A percentile compares a stretch with the other conserved stretches of the same genome.
Conservation (phyloP, 805 yeast genomes). For the Candida easanensis region DNA sequence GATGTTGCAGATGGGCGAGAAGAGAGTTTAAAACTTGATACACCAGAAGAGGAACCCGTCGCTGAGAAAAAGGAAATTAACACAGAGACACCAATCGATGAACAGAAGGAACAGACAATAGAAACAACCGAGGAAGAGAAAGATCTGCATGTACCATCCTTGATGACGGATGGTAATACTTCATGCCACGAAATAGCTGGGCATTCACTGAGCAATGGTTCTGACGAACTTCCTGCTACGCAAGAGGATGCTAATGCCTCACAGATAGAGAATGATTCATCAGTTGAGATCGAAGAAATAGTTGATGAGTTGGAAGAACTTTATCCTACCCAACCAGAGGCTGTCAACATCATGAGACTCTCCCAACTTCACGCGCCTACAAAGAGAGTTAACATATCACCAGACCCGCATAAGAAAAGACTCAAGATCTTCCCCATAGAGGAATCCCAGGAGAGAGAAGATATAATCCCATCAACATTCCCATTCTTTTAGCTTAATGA, state of each 20-base stretch:
- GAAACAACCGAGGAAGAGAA: not conserved
- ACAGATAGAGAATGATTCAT: slow-evolving; percentile 5
- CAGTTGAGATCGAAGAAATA: slow-evolving; percentile 19
- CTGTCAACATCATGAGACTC: slow-evolving; percentile 16
- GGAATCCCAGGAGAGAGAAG: not conserved
- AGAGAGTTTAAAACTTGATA: not conserved
- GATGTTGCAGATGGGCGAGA: not conserved
- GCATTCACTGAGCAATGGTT: no score
- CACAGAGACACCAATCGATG: no score
- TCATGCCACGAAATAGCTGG: no score
- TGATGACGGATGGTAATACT: no score
- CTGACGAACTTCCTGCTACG: not conserved
- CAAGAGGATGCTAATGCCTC: not conserved
- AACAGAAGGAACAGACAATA: no score
- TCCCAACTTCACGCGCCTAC: slow-evolving; percentile 16
- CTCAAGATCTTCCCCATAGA: not conserved
- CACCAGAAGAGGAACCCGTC: no score
- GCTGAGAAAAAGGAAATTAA: no score
- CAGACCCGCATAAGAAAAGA: not conserved
- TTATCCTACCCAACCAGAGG: slow-evolving; percentile 29
- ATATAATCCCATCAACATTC: slow-evolving; percentile 13
- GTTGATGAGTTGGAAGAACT: slow-evolving; percentile 28
- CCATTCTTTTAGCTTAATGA: slow-evolving; percentile 7
- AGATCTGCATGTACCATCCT: not conserved
- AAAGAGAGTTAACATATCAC: not conserved